A percentile compares a stretch with the other conserved stretches of the same genome.
Evolutionary conservation across 768 basidiomycete species (phyloP).

Genomic region (Harrya chromipes): DNA sequence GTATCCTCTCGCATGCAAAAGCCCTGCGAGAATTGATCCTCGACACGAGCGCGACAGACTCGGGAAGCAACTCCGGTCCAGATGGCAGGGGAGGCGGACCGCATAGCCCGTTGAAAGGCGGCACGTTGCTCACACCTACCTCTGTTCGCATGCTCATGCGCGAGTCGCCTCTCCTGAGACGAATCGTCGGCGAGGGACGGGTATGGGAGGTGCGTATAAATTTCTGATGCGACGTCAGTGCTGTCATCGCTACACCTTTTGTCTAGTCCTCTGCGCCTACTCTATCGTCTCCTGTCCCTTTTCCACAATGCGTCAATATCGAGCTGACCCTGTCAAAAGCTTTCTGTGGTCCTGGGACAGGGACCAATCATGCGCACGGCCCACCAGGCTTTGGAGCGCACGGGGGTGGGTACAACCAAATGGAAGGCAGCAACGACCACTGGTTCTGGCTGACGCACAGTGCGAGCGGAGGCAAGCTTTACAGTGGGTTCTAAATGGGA

Average conservation of each 20-base stretch:
- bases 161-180: conserved; percentile 36
- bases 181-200: conserved; percentile 47
- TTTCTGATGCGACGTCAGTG: background rate
- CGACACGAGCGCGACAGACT: conserved; percentile 9
- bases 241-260: background rate
- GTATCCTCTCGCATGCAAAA: conserved; percentile 14
- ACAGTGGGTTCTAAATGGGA: background rate
- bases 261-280: conserved; percentile 14
- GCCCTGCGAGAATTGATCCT: conserved; percentile 16
- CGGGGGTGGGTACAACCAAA: conserved; percentile 17
- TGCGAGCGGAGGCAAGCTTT: conserved; percentile 6
- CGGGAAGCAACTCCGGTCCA: background rate
- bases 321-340: conserved; percentile 12
- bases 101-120: background rate
- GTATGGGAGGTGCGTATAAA: conserved; percentile 50
- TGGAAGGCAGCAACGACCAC: conserved; percentile 18
- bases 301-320: conserved; percentile 5
- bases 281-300: conserved; percentile 6
- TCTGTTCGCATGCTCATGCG: conserved; percentile 45
- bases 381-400: conserved; percentile 14
- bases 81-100: background rate
- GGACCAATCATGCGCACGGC: conserved; percentile 12
- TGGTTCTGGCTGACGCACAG: conserved; percentile 23
- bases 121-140: conserved; percentile 38
- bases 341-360: conserved; percentile 11